phyloP scores from a whole-genome alignment of 495 filamentous ascomycete species.

The Penicillium chermesinum region DNA sequence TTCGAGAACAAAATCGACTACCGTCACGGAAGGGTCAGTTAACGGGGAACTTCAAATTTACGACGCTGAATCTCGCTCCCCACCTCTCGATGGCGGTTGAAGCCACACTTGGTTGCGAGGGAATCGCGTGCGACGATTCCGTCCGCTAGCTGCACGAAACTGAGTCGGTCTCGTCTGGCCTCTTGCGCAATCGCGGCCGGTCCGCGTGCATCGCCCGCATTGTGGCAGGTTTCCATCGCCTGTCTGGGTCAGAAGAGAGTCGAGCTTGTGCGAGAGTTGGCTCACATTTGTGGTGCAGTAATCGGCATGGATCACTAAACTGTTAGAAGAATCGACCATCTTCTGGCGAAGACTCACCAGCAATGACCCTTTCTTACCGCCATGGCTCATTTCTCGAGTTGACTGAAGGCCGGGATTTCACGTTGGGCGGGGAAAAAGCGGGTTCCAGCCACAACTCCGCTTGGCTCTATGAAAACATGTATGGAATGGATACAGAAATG shows the following conservation, averaged over 20 bases:
- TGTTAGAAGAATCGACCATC: not conserved
- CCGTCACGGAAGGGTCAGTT: not conserved
- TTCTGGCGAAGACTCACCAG: not conserved
- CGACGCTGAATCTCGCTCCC: too few relatives aligned
- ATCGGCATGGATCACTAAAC: slow-evolving; percentile 21
- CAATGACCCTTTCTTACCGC: not conserved
- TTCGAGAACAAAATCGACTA: slow-evolving; percentile 25
- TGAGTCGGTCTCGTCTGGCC: slow-evolving; percentile 7
- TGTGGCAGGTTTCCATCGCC: slow-evolving; percentile 20
- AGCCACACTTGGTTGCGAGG: slow-evolving; percentile 25
- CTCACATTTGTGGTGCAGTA: slow-evolving; percentile 22
- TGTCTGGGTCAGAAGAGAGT: slow-evolving; percentile 1
- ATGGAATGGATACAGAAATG: too few relatives aligned
- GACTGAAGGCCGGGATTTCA: not conserved
- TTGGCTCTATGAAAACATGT: not conserved
- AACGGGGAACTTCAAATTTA: too few relatives aligned
- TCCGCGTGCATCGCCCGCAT: slow-evolving; percentile 20
- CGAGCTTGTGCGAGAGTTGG: not conserved
- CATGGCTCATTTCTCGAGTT: not conserved
- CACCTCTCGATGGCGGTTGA: slow-evolving; percentile 23
- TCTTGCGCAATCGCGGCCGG: slow-evolving; percentile 15
- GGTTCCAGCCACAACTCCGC: not conserved
- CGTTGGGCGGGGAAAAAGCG: not conserved
- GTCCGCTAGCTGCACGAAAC: slow-evolving; percentile 16
- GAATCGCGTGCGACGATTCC: slow-evolving; percentile 14